These are phyloP conservation scores for Parasitella parasitica DNA, from an alignment of 371 early-diverging fungal species.

Conservation along the genomic window DNA sequence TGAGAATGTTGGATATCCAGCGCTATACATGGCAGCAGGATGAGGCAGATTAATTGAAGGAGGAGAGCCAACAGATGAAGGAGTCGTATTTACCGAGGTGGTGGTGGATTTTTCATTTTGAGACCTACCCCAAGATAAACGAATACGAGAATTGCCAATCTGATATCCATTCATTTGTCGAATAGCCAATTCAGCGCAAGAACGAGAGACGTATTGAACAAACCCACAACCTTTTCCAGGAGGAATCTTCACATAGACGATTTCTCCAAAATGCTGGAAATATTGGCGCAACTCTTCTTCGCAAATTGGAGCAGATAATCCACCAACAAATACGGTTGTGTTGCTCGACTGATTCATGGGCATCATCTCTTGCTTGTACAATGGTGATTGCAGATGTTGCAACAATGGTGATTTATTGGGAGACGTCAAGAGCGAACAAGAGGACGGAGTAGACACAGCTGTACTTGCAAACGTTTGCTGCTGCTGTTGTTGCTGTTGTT, in stretches of 20 bases:
- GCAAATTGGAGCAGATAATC: constrained; percentile 70
- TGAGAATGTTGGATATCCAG: neutral
- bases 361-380: constrained; percentile 57
- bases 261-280: constrained; percentile 88
- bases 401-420: constrained; percentile 12
- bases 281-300: constrained; percentile 80
- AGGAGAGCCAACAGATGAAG: neutral
- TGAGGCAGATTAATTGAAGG: neutral
- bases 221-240: constrained; percentile 94
- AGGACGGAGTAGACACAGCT: constrained; percentile 4
- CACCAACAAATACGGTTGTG: constrained; percentile 94
- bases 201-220: constrained; percentile 81
- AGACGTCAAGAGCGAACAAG: constrained; percentile 7
- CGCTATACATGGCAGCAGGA: neutral
- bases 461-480: neutral
- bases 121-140: constrained; percentile 87
- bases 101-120: constrained; percentile 1
- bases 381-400: constrained; percentile 5
- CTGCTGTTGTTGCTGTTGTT: neutral
- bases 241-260: constrained; percentile 88
- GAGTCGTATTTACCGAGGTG: neutral
- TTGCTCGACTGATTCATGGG: constrained; percentile 2
- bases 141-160: constrained; percentile 79
- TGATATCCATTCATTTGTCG: constrained; percentile 81
- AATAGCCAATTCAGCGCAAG: constrained; percentile 85